Percentiles rank a stretch among this genome's conserved stretches.
Evolutionary conservation across 2,329 filamentous ascomycete genomes (phyloP).

Genomic region (Bisporella sp.): DNA sequence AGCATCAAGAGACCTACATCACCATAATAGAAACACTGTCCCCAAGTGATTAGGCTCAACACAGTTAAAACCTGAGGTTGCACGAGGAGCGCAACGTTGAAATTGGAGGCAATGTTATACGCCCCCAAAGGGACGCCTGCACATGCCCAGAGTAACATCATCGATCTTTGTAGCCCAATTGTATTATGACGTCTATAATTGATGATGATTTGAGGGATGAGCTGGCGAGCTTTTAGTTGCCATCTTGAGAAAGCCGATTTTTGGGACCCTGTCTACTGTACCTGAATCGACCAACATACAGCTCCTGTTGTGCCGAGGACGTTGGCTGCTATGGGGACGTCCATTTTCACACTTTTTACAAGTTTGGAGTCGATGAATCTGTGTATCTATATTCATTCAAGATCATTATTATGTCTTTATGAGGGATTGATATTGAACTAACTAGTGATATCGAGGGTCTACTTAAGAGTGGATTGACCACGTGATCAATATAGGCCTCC

Average conservation of each 20-base stretch:
- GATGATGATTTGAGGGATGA: constrained; percentile 63
- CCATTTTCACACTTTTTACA: constrained; percentile 33
- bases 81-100: constrained; percentile 26
- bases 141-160: constrained; percentile 67
- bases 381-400: neutral
- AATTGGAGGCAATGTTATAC: constrained; percentile 27
- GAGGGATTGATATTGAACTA: too few species aligned
- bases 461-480: too few species aligned
- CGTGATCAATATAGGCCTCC: too few species aligned
- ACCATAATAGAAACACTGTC: constrained; percentile 32
- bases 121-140: constrained; percentile 59
- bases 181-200: constrained; percentile 62
- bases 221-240: constrained; percentile 29
- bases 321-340: constrained; percentile 48
- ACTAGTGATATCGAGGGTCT: too few species aligned
- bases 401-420: too few species aligned
- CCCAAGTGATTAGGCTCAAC: constrained; percentile 29
- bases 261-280: constrained; percentile 20
- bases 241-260: too few species aligned
- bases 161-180: constrained; percentile 56
- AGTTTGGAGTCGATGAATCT: neutral
- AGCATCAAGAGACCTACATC: constrained; percentile 29
- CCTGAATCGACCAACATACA: constrained; percentile 61
- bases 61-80: constrained; percentile 29
- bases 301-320: constrained; percentile 53